phyloP scores from a whole-genome alignment of 1,284 basidiomycete species.

The Cutaneotrichosporon mucoides region DNA sequence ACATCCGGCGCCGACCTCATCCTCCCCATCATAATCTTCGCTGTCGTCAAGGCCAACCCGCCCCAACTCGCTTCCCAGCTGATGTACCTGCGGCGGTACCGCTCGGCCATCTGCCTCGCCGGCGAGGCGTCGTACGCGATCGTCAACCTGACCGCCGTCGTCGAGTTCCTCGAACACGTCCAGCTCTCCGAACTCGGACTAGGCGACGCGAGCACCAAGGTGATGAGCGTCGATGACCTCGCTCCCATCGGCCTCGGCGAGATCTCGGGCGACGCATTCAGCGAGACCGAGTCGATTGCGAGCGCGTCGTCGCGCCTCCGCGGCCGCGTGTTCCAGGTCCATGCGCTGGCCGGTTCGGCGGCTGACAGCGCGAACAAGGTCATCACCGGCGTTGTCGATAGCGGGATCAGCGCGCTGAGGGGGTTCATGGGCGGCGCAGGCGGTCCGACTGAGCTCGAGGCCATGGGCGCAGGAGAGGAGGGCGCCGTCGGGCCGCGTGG shows the following conservation, averaged over 20 bases:
- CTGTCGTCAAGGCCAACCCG: constrained; percentile 86
- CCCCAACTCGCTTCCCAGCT: constrained; percentile 77
- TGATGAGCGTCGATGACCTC: constrained; percentile 66
- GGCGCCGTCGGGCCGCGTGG: too few species aligned
- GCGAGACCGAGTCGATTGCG: constrained; percentile 41
- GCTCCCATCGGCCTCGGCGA: constrained; percentile 65
- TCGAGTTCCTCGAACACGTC: constrained; percentile 88
- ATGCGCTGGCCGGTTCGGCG: constrained; percentile 58
- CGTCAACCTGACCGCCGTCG: constrained; percentile 88
- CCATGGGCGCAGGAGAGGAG: too few species aligned
- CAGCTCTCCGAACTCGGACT: constrained; percentile 77
- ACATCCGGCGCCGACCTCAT: constrained; percentile 50
- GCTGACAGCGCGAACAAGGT: constrained; percentile 77
- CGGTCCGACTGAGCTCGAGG: too few species aligned
- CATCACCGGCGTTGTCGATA: constrained; percentile 75
- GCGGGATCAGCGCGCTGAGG: constrained; percentile 63
- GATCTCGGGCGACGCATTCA: constrained; percentile 32
- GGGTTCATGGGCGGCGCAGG: constrained; percentile 53
- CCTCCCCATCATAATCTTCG: constrained; percentile 80
- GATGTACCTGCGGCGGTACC: constrained; percentile 78
- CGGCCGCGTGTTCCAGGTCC: constrained; percentile 71
- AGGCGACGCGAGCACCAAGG: constrained; percentile 58
- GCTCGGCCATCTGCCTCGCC: constrained; percentile 61
- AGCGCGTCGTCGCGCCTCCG: constrained; percentile 51
- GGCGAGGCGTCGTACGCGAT: constrained; percentile 88